Evolutionary conservation across 2,329 filamentous ascomycete genomes (phyloP).

Genomic region (Cryphonectria radicalis): DNA sequence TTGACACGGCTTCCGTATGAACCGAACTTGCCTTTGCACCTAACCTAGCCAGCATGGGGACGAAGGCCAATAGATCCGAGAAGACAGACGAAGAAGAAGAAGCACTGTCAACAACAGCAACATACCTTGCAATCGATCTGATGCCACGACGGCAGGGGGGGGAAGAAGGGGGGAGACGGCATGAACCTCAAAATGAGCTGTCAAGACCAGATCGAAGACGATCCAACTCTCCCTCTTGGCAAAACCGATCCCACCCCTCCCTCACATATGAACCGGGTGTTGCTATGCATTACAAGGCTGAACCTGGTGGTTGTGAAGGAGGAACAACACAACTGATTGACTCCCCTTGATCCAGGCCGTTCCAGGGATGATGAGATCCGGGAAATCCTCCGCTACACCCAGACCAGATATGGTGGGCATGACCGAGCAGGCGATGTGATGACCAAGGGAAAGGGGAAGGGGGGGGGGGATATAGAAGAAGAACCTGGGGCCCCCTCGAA

Average conservation of each 20-base stretch:
- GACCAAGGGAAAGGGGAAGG: neutral
- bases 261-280: neutral
- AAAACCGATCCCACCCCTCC: neutral
- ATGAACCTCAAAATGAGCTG: constrained; percentile 20
- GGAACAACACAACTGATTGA: neutral
- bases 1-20: neutral
- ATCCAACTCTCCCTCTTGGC: neutral
- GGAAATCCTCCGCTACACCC: neutral
- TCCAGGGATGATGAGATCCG: neutral
- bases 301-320: neutral
- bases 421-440: neutral
- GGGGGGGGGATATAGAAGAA: neutral
- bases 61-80: too few species aligned
- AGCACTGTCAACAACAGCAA: too few species aligned
- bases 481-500: neutral
- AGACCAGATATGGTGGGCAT: neutral
- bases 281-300: neutral
- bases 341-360: neutral
- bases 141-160: constrained; percentile 2
- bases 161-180: too few species aligned
- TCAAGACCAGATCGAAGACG: constrained; percentile 21
- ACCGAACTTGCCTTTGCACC: neutral
- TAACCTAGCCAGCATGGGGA: too few species aligned
- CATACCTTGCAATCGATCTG: neutral
- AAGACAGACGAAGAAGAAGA: too few species aligned